Evolutionary conservation across 2,329 filamentous ascomycete species (phyloP), one percentile per base, ranked within the genome.

Genomic region (Pseudopyrenochaeta lycopersici): DNA sequence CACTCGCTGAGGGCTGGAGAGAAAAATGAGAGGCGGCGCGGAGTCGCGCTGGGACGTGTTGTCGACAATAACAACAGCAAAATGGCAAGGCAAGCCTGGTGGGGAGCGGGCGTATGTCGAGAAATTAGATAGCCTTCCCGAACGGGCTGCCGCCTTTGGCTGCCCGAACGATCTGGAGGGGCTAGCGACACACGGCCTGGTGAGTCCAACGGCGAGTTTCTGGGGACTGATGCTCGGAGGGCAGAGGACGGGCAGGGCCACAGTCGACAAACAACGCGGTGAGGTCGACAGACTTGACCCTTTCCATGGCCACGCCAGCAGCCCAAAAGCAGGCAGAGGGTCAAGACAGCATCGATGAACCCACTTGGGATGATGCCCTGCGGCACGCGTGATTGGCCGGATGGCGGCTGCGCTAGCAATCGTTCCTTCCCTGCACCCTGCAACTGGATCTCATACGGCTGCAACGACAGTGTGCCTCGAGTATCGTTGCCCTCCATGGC

Each of bases 51-150:
- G 59, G 55, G 56, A 45, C 41, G 55, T 48, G 59, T 53, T 45
- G 49, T 56, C 38, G 59, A 50, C 38, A 54, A 54, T 47, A 60
- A 60, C 44, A 45, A 59, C 41, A 51, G 44, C 44, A 48, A 39
- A 38, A 29, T 52, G 23, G 40, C 15, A 48, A 29, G 39, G 33
- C 35, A 18, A 27, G 43, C 43, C 41, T 58, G 59, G 62, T 61
- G 64, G 58, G 56, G 58, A 57, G 55, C 39, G 52, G 40, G 29
- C 36, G 52, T 56, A 49, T 58, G 48, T 60, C 46, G 58, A 59
- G 66, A 71, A 68, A 71, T 71, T 69, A 67, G 66, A 68, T 63
- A 55, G 52, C 59, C 52, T 58, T 61, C 44, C 54, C 54, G 50
- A 48, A 54, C 57, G 60, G 63, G 54, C 57, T 62, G 62, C 62